Percentiles rank a stretch among this genome's conserved stretches.
phyloP scores from a whole-genome alignment of 306 rosid genomes.

The Castanea sativa region DNA sequence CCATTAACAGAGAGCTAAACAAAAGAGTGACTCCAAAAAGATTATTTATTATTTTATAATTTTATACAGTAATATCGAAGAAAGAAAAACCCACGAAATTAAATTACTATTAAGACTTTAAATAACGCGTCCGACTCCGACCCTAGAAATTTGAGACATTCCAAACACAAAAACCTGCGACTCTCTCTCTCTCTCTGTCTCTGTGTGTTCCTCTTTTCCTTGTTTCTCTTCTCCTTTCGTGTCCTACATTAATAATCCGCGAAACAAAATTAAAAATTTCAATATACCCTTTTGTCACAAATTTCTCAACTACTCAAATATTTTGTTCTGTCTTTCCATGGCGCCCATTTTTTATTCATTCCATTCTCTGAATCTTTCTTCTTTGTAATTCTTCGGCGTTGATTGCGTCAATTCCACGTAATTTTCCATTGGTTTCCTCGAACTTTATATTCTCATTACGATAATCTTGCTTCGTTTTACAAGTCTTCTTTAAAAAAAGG shows the following conservation, averaged over 20 bases:
- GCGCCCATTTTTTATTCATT: not conserved
- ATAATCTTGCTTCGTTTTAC: not conserved
- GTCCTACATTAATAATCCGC: not conserved
- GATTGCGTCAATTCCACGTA: not conserved
- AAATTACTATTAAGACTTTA: too few species aligned
- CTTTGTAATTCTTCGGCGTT: not conserved
- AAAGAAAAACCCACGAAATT: too few species aligned
- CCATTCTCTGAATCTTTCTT: conserved; percentile 4
- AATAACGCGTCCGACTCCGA: conserved; percentile 6
- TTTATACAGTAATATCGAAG: too few species aligned
- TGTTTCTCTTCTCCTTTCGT: conserved; percentile 1
- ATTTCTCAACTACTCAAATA: not conserved
- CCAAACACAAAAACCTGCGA: conserved; percentile 53
- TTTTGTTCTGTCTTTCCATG: too few species aligned
- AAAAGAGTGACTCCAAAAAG: too few species aligned
- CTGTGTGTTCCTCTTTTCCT: not conserved
- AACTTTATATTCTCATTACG: not conserved
- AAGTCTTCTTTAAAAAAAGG: not conserved
- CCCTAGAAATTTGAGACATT: conserved; percentile 17
- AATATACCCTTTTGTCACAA: not conserved
- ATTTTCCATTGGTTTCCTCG: not conserved
- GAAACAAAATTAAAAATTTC: not conserved
- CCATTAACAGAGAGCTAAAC: too few species aligned
- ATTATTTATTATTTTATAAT: too few species aligned
- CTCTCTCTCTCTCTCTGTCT: not conserved